phyloP scores from a whole-genome alignment of 2,329 filamentous ascomycete species.

The Cadophora gregata region DNA sequence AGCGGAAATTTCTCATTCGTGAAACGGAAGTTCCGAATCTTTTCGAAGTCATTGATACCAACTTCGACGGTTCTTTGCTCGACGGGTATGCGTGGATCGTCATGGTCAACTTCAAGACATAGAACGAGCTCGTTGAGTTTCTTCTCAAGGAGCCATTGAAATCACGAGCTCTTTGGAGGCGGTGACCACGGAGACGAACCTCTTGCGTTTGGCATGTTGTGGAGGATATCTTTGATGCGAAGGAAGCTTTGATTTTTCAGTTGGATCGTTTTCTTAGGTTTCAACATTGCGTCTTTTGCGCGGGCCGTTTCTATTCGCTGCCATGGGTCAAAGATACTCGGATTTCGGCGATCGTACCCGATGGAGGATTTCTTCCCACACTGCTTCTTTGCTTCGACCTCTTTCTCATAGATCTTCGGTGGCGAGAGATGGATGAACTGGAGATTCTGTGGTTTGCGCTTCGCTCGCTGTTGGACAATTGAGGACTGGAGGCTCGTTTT shows the following conservation, averaged over 20 bases:
- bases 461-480: neutral
- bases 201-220: slow-evolving; percentile 33
- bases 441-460: neutral
- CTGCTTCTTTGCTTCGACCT: slow-evolving; percentile 13
- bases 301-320: neutral
- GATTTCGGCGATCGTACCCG: slow-evolving; percentile 32
- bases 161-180: slow-evolving; percentile 46
- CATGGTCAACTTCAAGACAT: slow-evolving; percentile 46
- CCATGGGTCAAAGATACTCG: slow-evolving; percentile 34
- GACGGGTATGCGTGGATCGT: slow-evolving; percentile 44
- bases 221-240: slow-evolving; percentile 47
- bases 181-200: slow-evolving; percentile 49
- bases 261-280: slow-evolving; percentile 34
- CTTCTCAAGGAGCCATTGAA: slow-evolving; percentile 47
- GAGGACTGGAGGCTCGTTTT: neutral
- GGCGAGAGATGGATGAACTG: neutral
- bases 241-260: slow-evolving; percentile 45
- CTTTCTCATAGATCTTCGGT: slow-evolving; percentile 9
- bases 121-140: slow-evolving; percentile 54
- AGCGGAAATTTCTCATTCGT: slow-evolving; percentile 61
- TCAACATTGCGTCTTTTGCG: slow-evolving; percentile 45
- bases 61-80: slow-evolving; percentile 53
- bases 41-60: slow-evolving; percentile 46
- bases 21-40: slow-evolving; percentile 52
- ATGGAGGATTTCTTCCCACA: slow-evolving; percentile 5